Percentiles rank a stretch among this genome's conserved stretches.
phyloP scores from a whole-genome alignment of 345 rosid genomes.

The Brassica juncea region DNA sequence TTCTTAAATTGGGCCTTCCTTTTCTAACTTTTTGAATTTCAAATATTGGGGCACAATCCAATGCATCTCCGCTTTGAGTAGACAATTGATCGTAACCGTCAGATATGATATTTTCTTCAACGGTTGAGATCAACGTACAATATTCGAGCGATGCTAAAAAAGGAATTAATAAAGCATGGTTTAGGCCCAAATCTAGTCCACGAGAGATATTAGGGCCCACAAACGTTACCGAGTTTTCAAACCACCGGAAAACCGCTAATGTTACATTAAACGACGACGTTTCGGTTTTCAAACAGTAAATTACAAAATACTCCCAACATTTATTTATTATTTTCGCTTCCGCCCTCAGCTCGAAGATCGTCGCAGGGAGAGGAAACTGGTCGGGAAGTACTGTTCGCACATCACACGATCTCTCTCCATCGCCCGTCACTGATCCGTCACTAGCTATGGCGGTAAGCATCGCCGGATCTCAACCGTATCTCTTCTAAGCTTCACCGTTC shows the following conservation, averaged over 20 bases:
- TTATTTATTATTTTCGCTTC: not conserved
- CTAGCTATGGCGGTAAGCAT: slow-evolving; percentile 43
- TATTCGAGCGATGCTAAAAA: too few species aligned
- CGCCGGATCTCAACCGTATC: slow-evolving; percentile 27
- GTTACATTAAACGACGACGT: not conserved
- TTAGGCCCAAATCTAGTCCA: not conserved
- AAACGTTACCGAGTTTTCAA: not conserved
- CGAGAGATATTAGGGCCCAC: not conserved
- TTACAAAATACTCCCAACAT: slow-evolving; percentile 7
- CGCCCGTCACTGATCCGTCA: slow-evolving; percentile 33
- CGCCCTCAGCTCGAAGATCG: slow-evolving; percentile 3
- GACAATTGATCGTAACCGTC: not conserved
- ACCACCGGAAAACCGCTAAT: not conserved
- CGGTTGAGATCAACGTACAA: not conserved
- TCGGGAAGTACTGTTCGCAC: not conserved
- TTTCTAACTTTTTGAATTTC: slow-evolving; percentile 45
- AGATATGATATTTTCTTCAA: not conserved
- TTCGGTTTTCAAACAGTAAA: not conserved
- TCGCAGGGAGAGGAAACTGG: not conserved
- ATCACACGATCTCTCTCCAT: slow-evolving; percentile 16
- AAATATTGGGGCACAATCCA: slow-evolving; percentile 28
- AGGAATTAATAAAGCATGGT: not conserved
- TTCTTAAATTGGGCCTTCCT: slow-evolving; percentile 2
- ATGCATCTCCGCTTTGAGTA: not conserved
- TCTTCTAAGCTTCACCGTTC: not conserved